phyloP scores from a whole-genome alignment of 73 alveolate genomes.

The Paramecium pentaurelia region DNA sequence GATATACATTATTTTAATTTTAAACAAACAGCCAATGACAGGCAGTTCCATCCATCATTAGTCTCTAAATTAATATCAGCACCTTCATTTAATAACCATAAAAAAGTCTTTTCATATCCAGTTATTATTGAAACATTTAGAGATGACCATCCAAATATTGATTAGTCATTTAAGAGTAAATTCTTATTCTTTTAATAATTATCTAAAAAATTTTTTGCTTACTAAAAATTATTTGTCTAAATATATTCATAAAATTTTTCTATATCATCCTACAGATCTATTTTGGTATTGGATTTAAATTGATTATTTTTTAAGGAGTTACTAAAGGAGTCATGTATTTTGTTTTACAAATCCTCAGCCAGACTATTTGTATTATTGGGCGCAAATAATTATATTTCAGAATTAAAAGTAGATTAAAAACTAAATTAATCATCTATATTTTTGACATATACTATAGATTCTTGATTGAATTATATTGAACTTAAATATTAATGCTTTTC shows the following conservation, averaged over 20 bases:
- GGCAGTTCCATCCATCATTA: conserved; percentile 13
- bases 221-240: not conserved
- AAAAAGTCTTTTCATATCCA: not conserved
- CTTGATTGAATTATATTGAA: not conserved
- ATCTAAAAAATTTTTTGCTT: not conserved
- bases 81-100: not conserved
- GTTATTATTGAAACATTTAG: not conserved
- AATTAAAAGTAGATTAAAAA: not conserved
- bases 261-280: not conserved
- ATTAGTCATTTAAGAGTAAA: not conserved
- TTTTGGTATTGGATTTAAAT: not conserved
- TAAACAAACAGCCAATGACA: not conserved
- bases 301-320: not conserved
- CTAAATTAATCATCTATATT: not conserved
- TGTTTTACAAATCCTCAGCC: not conserved
- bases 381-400: not conserved
- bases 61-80: not conserved
- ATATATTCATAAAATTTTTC: not conserved
- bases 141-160: not conserved
- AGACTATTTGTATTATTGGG: not conserved
- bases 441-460: not conserved
- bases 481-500: not conserved
- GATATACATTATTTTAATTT: not conserved
- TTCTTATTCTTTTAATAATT: not conserved
- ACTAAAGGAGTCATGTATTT: not conserved